Conservation (phyloP, 192 early-diverging fungal genomes). For the Mortierella antarctica region DNA sequence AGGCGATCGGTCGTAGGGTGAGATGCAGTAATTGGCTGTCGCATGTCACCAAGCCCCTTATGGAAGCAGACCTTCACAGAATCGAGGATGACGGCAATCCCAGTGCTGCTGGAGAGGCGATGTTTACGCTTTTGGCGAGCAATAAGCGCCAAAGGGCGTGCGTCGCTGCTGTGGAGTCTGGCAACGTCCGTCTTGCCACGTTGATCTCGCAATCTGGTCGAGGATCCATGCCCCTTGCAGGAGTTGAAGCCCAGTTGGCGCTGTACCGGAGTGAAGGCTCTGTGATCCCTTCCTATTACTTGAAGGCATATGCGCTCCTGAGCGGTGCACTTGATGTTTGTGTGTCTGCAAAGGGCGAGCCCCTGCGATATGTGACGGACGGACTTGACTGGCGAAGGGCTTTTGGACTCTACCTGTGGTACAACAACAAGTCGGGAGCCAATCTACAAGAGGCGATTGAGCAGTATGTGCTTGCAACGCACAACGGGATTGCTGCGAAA, state of each 20-base stretch:
- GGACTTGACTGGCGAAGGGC: slow-evolving; percentile 75
- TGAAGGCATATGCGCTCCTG: slow-evolving; percentile 68
- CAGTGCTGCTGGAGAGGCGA: slow-evolving; percentile 38
- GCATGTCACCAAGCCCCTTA: slow-evolving; percentile 56
- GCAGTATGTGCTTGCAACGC: slow-evolving; percentile 34
- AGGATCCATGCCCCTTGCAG: slow-evolving; percentile 56
- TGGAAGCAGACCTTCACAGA: slow-evolving; percentile 16
- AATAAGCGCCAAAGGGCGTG: slow-evolving; percentile 74
- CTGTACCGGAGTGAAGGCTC: slow-evolving; percentile 39
- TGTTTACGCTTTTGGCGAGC: slow-evolving; percentile 58
- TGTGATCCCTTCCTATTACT: slow-evolving; percentile 31
- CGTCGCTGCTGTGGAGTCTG: slow-evolving; percentile 66
- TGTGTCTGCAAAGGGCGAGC: slow-evolving; percentile 27
- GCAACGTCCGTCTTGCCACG: slow-evolving; percentile 80
- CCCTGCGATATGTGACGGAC: slow-evolving; percentile 35
- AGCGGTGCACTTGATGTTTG: slow-evolving; percentile 53
- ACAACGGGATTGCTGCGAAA: slow-evolving; percentile 16
- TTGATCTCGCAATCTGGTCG: slow-evolving; percentile 80
- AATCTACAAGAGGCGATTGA: slow-evolving; percentile 41
- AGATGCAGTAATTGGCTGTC: slow-evolving; percentile 72
- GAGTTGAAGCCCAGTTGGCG: slow-evolving; percentile 55
- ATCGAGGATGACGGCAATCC: slow-evolving; percentile 36
- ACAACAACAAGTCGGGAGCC: slow-evolving; percentile 55
- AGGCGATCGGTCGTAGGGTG: slow-evolving; percentile 43
- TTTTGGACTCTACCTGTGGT: slow-evolving; percentile 74